These are phyloP conservation scores for Lichtheimia ramosa DNA, from an alignment of 371 early-diverging fungal species.

Conservation along the genomic window DNA sequence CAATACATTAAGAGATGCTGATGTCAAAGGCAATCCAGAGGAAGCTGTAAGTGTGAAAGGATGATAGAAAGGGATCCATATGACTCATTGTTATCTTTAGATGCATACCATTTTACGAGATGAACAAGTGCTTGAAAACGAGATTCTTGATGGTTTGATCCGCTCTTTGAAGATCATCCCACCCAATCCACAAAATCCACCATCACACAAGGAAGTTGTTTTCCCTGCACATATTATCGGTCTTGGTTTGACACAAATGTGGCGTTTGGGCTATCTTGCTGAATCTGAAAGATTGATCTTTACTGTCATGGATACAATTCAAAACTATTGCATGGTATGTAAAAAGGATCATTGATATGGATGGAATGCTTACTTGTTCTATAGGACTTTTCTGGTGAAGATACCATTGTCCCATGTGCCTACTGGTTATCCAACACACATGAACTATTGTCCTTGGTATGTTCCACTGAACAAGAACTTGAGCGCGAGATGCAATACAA, in stretches of 20 bases:
- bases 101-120: slow-evolving; percentile 54
- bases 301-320: slow-evolving; percentile 86
- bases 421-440: slow-evolving; percentile 96
- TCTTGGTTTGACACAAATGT: slow-evolving; percentile 82
- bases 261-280: slow-evolving; percentile 78
- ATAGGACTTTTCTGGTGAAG: slow-evolving; percentile 49
- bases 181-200: slow-evolving; percentile 81
- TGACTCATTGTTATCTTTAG: slow-evolving; percentile 14
- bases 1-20: slow-evolving; percentile 24
- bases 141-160: slow-evolving; percentile 87
- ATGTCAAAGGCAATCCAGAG: slow-evolving; percentile 42
- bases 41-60: slow-evolving; percentile 33
- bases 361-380: not conserved
- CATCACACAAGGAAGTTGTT: slow-evolving; percentile 81
- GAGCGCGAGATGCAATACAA: slow-evolving; percentile 49
- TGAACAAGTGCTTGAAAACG: slow-evolving; percentile 79
- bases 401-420: slow-evolving; percentile 64
- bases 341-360: slow-evolving; percentile 13
- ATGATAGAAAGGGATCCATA: slow-evolving; percentile 15
- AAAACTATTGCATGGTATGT: slow-evolving; percentile 69
- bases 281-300: slow-evolving; percentile 82
- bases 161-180: slow-evolving; percentile 85
- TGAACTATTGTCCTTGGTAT: slow-evolving; percentile 78
- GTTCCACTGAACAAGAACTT: slow-evolving; percentile 46
- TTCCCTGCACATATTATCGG: slow-evolving; percentile 95